Base-by-base conservation (phyloP, 2,329 filamentous ascomycete genomes). In the Fonsecaea multimorphosa region DNA sequence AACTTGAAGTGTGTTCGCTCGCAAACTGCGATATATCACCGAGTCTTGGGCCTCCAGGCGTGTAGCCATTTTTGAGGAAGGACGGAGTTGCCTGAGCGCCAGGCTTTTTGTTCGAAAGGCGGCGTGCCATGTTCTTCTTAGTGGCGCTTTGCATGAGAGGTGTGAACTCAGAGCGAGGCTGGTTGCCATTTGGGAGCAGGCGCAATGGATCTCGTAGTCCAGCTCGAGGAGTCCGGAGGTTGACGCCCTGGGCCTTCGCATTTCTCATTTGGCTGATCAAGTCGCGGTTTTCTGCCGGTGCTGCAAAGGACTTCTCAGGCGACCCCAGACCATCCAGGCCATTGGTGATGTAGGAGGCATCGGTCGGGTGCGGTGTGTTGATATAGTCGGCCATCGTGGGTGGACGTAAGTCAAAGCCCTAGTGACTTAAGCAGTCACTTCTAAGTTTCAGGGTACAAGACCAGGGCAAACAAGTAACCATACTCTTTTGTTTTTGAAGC, bases 301-400 rank as follows among this genome's bases (percentile, higher is more conserved):
- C 93, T 63, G 89, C 87, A 72, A 97, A 97, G 0, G 94, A 95
- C 64, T 91, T 88, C 76, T 96, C 92, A 73, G 93, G 89, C 59
- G 92, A 96, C 77, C 96, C 92, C 74, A 96, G 88, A 22, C 76
- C 76, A 74, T 92, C 89, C 72, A 88, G 82, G 81, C 79, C 85
- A 79, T 78, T 87, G 82, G 77, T 87, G 68, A 96, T 83, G 78
- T 89, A 94, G 71, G 93, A 96, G 78, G 88, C 88, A 84, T 97
- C 92, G 74, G 93, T 91, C 68, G 92, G 96, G 76, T 90, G 89
- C 74, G 94, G 94, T 73, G 93, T 96, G 79, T 95, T 91, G 79
- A 96, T 85, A 74, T 88, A 89, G 46, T 86, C 85, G 70, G 86
- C 84, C 89, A 91, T 91, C 72, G 74, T 81, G 77, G 24, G 77